phyloP scores from a whole-genome alignment of 208 protist species.

The Herpetomonas tarakana region DNA sequence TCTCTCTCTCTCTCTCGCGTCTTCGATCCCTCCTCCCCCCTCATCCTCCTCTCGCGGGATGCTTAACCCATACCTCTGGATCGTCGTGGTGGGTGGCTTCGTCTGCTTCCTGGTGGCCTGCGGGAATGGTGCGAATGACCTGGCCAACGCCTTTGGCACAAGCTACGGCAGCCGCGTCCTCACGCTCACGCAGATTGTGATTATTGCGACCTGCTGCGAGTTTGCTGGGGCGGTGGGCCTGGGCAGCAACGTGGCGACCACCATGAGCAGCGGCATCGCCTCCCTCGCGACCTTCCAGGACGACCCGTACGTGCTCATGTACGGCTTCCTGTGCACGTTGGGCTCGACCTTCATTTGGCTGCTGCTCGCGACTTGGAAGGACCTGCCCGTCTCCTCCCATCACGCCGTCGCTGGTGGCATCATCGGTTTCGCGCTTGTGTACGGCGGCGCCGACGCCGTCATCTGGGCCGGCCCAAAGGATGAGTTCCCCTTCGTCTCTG shows the following conservation, averaged over 20 bases:
- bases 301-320: constrained; percentile 74
- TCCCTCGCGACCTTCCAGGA: constrained; percentile 30
- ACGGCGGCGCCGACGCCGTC: constrained; percentile 40
- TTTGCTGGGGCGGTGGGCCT: constrained; percentile 63
- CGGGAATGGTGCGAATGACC: constrained; percentile 85
- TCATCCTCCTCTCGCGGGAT: too few relatives aligned
- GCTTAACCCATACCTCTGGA: constrained; percentile 64
- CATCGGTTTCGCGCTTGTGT: constrained; percentile 70
- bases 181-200: constrained; percentile 62
- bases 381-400: constrained; percentile 56
- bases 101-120: constrained; percentile 65
- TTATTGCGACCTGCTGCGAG: constrained; percentile 69
- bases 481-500: constrained; percentile 47
- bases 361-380: constrained; percentile 34
- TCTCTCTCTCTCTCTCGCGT: too few relatives aligned
- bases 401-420: constrained; percentile 65
- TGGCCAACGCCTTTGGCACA: constrained; percentile 89
- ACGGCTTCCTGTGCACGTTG: constrained; percentile 63
- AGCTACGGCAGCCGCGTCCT: constrained; percentile 68
- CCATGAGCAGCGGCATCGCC: constrained; percentile 66
- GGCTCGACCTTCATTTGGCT: constrained; percentile 48
- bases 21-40: too few relatives aligned
- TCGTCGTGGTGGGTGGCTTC: constrained; percentile 63
- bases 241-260: constrained; percentile 52
- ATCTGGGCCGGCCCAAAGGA: constrained; percentile 42